A percentile compares a stretch with the other conserved stretches of the same genome.
These are phyloP conservation scores for Diphasiastrum complanatum DNA, from an alignment of 83 land plant species.

Conservation along the genomic window DNA sequence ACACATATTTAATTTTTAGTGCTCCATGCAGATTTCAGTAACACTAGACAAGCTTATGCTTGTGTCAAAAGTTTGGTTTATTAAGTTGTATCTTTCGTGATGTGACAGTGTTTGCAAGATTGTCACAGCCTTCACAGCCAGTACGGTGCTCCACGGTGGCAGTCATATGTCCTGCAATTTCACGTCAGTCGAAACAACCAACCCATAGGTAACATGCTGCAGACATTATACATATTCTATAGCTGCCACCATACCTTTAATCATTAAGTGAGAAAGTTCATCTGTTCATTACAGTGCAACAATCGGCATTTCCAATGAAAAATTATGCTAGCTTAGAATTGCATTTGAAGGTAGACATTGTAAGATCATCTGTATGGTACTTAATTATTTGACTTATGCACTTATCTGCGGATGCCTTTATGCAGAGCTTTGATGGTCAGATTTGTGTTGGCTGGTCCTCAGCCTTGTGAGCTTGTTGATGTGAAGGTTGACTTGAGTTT, in stretches of 20 bases:
- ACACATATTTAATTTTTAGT: neutral
- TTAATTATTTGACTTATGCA: neutral
- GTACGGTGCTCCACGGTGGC: slow-evolving; percentile 39
- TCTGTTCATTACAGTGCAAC: no score
- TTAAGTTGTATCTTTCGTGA: no score
- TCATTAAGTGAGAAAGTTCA: no score
- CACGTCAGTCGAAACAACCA: slow-evolving; percentile 17
- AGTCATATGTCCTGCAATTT: slow-evolving; percentile 23
- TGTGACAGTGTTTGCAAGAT: slow-evolving; percentile 43
- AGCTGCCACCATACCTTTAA: no score
- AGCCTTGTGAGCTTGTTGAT: slow-evolving; percentile 45
- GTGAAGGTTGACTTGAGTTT: slow-evolving; percentile 42
- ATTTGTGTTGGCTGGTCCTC: slow-evolving; percentile 41
- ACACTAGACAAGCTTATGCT: neutral
- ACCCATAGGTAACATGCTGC: slow-evolving; percentile 14
- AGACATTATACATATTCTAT: no score
- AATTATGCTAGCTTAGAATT: no score
- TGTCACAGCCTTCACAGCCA: slow-evolving; percentile 44
- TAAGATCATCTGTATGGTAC: no score
- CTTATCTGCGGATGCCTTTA: neutral
- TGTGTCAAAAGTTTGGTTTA: neutral
- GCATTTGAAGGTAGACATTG: no score
- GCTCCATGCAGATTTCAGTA: neutral
- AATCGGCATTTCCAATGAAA: no score
- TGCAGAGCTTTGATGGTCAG: slow-evolving; percentile 37